phyloP scores from a whole-genome alignment of 1,284 basidiomycete genomes.

The Porphyrellus sp. region DNA sequence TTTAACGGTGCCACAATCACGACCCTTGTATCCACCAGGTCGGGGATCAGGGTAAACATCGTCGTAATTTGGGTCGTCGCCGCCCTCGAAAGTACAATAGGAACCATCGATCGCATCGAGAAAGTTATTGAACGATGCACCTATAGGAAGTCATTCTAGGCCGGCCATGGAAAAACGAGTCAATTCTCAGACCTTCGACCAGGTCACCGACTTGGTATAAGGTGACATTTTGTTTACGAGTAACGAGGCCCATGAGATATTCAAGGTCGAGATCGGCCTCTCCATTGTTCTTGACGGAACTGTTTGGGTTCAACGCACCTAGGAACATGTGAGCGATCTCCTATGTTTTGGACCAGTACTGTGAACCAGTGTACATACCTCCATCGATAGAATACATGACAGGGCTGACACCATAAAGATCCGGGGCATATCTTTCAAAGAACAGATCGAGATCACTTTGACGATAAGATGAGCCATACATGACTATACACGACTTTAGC shows the following conservation, averaged over 20 bases:
- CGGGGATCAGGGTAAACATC: conserved; percentile 44
- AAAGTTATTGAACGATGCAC: conserved; percentile 47
- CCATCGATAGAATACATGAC: conserved; percentile 44
- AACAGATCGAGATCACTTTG: conserved; percentile 46
- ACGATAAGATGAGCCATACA: conserved; percentile 30
- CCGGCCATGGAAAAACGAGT: neutral
- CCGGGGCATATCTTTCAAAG: conserved; percentile 36
- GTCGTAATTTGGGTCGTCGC: conserved; percentile 42
- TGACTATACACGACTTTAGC: neutral
- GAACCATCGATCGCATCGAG: conserved; percentile 48
- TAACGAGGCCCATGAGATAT: conserved; percentile 42
- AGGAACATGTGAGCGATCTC: too few species aligned
- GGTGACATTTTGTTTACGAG: conserved; percentile 38
- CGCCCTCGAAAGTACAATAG: conserved; percentile 48
- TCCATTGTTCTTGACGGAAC: too few species aligned
- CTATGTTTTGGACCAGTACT: too few species aligned
- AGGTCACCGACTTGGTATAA: conserved; percentile 47
- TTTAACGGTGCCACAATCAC: conserved; percentile 39
- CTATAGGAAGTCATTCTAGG: conserved; percentile 25
- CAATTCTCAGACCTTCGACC: conserved; percentile 34
- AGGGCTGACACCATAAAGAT: conserved; percentile 37
- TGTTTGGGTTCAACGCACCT: too few species aligned
- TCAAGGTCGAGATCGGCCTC: conserved; percentile 53
- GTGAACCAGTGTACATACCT: too few species aligned
- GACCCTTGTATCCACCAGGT: conserved; percentile 35